These are phyloP conservation scores for Nitzschia putrida DNA, from an alignment of 108 stramenopile species.

Conservation along the genomic window DNA sequence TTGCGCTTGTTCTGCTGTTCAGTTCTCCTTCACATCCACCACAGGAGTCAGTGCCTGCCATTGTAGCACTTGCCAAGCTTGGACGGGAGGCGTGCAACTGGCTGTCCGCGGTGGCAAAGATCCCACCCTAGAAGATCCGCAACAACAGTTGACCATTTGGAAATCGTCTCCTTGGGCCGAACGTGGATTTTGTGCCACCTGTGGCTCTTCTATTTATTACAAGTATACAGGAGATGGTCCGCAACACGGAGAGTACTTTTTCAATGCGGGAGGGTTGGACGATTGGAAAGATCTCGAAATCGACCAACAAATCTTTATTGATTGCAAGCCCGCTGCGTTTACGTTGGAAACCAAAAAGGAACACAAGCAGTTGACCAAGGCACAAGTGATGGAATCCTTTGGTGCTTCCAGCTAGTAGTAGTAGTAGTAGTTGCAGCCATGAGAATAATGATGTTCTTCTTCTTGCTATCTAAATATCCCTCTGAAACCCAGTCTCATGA, in stretches of 20 bases:
- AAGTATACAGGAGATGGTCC: not conserved
- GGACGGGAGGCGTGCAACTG: not conserved
- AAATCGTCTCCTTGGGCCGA: not conserved
- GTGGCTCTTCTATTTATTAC: conserved; percentile 2
- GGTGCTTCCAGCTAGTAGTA: too few species aligned
- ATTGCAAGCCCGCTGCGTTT: not conserved
- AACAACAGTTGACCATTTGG: not conserved
- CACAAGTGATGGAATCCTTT: not conserved
- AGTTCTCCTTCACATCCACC: not conserved
- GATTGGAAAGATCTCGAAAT: not conserved
- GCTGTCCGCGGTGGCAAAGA: not conserved
- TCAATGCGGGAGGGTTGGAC: not conserved
- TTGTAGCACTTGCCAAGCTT: not conserved
- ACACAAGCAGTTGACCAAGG: not conserved
- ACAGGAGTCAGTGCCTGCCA: not conserved
- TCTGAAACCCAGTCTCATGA: too few species aligned
- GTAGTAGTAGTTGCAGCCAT: too few species aligned
- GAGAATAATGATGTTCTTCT: too few species aligned
- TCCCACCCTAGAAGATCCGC: not conserved
- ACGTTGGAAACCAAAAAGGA: not conserved
- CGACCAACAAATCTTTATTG: not conserved
- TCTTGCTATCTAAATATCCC: too few species aligned
- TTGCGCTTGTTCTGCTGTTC: not conserved
- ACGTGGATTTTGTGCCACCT: not conserved
- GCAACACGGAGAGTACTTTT: not conserved